Conservation (phyloP, 495 filamentous ascomycete species). For the Penicillium psychrofluorescens region DNA sequence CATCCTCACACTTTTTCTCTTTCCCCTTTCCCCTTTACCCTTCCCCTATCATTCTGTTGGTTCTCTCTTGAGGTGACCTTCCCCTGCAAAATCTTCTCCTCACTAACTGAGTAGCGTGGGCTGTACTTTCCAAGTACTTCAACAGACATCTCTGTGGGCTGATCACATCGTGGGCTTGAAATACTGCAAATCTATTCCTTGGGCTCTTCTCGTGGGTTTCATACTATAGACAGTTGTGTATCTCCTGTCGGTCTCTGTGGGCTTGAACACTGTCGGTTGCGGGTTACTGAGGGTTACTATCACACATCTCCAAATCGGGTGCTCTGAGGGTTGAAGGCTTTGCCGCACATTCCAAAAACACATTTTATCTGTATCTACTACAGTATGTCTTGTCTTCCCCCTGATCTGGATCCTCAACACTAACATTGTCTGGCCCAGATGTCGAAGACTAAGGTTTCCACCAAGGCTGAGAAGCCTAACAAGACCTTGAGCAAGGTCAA, state of each 20-base stretch:
- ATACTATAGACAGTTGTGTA: slow-evolving; percentile 36
- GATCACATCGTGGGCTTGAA: slow-evolving; percentile 40
- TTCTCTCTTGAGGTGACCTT: slow-evolving; percentile 7
- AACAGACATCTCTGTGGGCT: slow-evolving; percentile 42
- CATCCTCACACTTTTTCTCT: slow-evolving; percentile 6
- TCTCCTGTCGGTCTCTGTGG: slow-evolving; percentile 40
- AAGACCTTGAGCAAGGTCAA: slow-evolving; percentile 48
- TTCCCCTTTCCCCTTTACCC: slow-evolving; percentile 11
- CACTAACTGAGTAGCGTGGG: slow-evolving; percentile 34
- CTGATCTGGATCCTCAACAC: too few relatives aligned
- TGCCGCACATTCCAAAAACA: slow-evolving; percentile 31
- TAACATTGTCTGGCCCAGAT: slow-evolving; percentile 27
- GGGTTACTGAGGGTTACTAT: slow-evolving; percentile 33
- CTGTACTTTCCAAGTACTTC: slow-evolving; percentile 36
- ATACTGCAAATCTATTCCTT: slow-evolving; percentile 36
- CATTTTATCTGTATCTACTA: slow-evolving; percentile 9
- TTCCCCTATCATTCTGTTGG: slow-evolving; percentile 8
- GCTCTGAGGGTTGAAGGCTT: slow-evolving; percentile 34
- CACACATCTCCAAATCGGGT: slow-evolving; percentile 28
- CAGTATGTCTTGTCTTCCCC: slow-evolving; percentile 9
- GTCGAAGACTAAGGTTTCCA: slow-evolving; percentile 46
- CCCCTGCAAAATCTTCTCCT: slow-evolving; percentile 7
- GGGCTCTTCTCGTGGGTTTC: slow-evolving; percentile 42
- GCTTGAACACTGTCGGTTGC: slow-evolving; percentile 43
- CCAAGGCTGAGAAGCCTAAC: slow-evolving; percentile 38